Conservation (phyloP, 345 rosid species). For the Eucalyptus sp. region DNA sequence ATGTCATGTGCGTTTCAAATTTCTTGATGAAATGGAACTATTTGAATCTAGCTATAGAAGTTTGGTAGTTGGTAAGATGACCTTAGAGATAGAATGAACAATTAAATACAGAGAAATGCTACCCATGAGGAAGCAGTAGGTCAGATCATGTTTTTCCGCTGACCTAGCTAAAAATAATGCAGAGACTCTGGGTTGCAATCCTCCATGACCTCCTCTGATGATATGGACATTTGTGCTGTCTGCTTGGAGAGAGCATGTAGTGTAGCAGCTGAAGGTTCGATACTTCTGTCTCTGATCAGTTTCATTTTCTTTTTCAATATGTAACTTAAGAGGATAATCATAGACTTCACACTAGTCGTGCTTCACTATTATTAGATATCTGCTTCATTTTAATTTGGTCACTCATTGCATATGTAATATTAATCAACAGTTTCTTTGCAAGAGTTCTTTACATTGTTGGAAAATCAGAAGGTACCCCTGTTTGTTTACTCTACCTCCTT, state of each 20-base stretch:
- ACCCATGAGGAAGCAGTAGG: not conserved
- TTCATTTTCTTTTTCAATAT: not conserved
- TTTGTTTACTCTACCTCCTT: not conserved
- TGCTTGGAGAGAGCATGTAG: conserved; percentile 87
- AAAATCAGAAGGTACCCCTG: not conserved
- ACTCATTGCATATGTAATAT: not conserved
- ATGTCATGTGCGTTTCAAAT: not conserved
- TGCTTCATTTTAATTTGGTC: not conserved
- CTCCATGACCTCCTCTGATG: conserved; percentile 43
- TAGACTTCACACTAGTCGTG: not conserved
- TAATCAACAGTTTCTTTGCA: not conserved
- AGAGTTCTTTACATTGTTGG: not conserved
- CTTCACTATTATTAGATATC: not conserved
- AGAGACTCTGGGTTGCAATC: conserved; percentile 78
- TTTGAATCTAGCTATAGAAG: not conserved
- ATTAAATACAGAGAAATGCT: not conserved
- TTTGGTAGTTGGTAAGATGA: not conserved
- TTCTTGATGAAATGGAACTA: not conserved
- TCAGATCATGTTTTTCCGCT: conserved; percentile 7
- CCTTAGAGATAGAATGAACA: not conserved
- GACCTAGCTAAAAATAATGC: not conserved
- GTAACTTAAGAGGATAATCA: not conserved
- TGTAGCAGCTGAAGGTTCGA: conserved; percentile 89
- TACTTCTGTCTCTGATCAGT: not conserved
- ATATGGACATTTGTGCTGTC: conserved; percentile 82